Conservation (phyloP, 148 eudicot species). For the Cornus suecica region DNA sequence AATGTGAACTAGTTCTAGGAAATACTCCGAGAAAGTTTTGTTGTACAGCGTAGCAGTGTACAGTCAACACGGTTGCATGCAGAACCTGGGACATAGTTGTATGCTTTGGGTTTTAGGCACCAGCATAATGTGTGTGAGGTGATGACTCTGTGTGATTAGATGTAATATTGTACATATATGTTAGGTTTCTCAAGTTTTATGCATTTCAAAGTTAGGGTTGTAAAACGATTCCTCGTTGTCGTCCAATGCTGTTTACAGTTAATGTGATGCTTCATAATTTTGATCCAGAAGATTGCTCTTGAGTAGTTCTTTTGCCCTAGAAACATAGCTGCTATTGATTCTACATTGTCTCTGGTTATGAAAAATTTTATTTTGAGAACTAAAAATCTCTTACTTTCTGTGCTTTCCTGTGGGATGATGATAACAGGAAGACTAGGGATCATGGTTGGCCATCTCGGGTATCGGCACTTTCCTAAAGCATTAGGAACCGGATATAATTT, state of each 20-base stretch:
- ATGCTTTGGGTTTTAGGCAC: constrained; percentile 9
- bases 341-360: not conserved
- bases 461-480: no score
- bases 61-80: constrained; percentile 3
- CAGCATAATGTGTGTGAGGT: not conserved
- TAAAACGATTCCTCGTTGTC: not conserved
- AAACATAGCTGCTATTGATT: not conserved
- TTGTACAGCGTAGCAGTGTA: constrained; percentile 14
- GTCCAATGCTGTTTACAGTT: not conserved
- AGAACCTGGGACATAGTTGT: constrained; percentile 4
- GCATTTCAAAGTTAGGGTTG: not conserved
- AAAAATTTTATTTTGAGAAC: not conserved
- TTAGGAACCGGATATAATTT: no score
- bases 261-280: not conserved
- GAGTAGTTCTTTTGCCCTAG: not conserved
- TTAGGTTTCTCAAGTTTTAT: not conserved
- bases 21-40: not conserved
- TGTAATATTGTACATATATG: constrained; percentile 5
- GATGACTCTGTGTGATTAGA: constrained; percentile 6
- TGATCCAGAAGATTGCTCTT: not conserved
- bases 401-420: not conserved
- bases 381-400: not conserved
- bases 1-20: constrained; percentile 22
- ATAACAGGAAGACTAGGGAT: no score
- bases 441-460: no score